A percentile compares a stretch with the other conserved stretches of the same genome.
phyloP scores from a whole-genome alignment of 169 alveolate species.

The Plasmodium vinckei region DNA sequence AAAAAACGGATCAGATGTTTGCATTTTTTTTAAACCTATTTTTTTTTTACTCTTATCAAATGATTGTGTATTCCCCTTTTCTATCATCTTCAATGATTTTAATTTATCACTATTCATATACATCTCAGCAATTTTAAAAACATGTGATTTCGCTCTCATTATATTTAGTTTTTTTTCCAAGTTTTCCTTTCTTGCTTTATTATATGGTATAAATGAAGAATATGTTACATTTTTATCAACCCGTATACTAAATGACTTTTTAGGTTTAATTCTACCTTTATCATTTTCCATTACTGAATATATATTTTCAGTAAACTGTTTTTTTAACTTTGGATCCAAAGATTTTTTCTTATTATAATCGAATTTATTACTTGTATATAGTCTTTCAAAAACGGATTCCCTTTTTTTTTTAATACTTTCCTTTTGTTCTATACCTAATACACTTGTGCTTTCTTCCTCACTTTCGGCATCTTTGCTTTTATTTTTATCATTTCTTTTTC shows the following conservation, averaged over 20 bases:
- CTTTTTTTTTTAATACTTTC: constrained; percentile 1
- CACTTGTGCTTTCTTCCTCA: not conserved
- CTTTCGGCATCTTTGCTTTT: not conserved
- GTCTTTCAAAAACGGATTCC: constrained; percentile 24
- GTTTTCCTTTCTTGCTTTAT: constrained; percentile 35
- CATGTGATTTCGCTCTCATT: constrained; percentile 55
- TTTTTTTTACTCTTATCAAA: constrained; percentile 17
- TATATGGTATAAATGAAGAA: constrained; percentile 29
- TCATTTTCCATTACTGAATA: not conserved
- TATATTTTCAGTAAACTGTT: constrained; percentile 36
- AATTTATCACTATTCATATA: constrained; percentile 50
- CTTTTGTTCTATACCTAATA: not conserved
- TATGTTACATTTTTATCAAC: constrained; percentile 29
- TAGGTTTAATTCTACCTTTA: not conserved
- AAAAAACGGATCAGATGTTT: constrained; percentile 15
- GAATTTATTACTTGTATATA: constrained; percentile 11
- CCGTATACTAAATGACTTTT: constrained; percentile 40
- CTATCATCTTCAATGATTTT: constrained; percentile 32
- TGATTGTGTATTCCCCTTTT: constrained; percentile 23
- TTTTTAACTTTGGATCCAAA: constrained; percentile 16
- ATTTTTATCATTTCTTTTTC: not conserved
- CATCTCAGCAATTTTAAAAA: constrained; percentile 55
- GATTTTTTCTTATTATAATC: constrained; percentile 8
- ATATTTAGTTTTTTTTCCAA: constrained; percentile 42
- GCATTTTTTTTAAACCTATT: not conserved